phyloP scores from a whole-genome alignment of 2,329 filamentous ascomycete species.

The Trichoderma aggressivum region DNA sequence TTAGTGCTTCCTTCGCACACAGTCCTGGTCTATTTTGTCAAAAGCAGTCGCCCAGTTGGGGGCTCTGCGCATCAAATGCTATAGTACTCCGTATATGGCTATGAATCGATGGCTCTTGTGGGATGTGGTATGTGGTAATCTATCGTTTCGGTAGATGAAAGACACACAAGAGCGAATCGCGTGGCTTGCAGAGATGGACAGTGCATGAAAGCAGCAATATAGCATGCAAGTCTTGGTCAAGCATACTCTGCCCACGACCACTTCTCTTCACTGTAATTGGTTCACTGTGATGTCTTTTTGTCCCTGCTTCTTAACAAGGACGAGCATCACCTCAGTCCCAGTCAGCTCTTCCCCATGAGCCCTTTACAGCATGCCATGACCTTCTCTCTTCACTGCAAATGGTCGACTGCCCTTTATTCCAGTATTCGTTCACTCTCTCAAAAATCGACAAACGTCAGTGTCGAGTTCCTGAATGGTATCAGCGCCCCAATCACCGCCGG shows the following conservation, averaged over 20 bases:
- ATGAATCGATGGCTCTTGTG: no score
- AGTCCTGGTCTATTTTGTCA: background rate
- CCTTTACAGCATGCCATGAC: no score
- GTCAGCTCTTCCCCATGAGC: background rate
- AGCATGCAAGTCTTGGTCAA: background rate
- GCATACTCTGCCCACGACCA: background rate
- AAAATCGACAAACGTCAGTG: constrained; percentile 29
- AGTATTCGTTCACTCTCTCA: background rate
- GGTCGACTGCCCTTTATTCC: background rate
- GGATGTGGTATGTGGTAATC: background rate
- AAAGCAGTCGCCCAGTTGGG: background rate
- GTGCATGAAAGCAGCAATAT: background rate
- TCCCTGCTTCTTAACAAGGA: background rate
- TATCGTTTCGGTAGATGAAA: background rate
- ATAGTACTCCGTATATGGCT: background rate
- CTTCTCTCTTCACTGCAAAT: no score
- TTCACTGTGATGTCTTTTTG: background rate
- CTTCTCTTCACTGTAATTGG: background rate
- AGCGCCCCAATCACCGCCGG: constrained; percentile 40
- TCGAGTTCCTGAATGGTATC: constrained; percentile 39
- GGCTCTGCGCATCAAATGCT: background rate
- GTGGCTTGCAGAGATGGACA: background rate
- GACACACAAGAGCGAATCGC: no score
- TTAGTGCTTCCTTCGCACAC: background rate
- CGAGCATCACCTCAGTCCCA: background rate